These are phyloP conservation scores for Kalanchoe fedtschenkoi DNA, from an alignment of 164 flowering plant species.

Conservation along the genomic window DNA sequence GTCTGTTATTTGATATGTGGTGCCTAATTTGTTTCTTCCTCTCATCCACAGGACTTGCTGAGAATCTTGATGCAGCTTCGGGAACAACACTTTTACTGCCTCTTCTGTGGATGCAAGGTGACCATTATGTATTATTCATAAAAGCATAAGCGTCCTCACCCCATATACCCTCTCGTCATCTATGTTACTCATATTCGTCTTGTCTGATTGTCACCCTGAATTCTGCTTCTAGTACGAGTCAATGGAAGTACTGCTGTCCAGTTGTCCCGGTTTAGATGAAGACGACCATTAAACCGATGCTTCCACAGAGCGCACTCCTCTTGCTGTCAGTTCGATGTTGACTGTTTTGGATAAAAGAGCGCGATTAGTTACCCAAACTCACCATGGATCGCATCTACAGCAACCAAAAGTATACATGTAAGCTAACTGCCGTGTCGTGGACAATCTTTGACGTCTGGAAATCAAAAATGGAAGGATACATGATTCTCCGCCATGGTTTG, in stretches of 20 bases:
- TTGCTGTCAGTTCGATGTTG: neutral
- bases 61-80: constrained; percentile 67
- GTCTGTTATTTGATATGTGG: neutral
- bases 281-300: constrained; percentile 59
- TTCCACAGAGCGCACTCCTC: neutral
- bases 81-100: constrained; percentile 70
- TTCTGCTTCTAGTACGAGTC: constrained; percentile 65
- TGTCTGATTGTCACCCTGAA: neutral
- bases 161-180: neutral
- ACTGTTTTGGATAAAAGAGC: too few relatives aligned
- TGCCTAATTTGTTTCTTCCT: neutral
- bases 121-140: constrained; percentile 6
- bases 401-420: too few relatives aligned
- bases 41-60: constrained; percentile 61
- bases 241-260: constrained; percentile 47
- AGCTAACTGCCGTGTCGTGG: too few relatives aligned
- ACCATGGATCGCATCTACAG: too few relatives aligned
- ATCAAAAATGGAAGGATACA: too few relatives aligned
- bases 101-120: constrained; percentile 92
- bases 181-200: neutral
- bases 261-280: constrained; percentile 77
- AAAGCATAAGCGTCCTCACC: neutral
- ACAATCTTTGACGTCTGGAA: too few relatives aligned
- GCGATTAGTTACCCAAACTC: too few relatives aligned
- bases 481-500: too few relatives aligned